Evolutionary conservation across 164 flowering plant genomes (phyloP), one percentile per base, ranked within the genome.

Genomic region (Cinnamomum chago): DNA sequence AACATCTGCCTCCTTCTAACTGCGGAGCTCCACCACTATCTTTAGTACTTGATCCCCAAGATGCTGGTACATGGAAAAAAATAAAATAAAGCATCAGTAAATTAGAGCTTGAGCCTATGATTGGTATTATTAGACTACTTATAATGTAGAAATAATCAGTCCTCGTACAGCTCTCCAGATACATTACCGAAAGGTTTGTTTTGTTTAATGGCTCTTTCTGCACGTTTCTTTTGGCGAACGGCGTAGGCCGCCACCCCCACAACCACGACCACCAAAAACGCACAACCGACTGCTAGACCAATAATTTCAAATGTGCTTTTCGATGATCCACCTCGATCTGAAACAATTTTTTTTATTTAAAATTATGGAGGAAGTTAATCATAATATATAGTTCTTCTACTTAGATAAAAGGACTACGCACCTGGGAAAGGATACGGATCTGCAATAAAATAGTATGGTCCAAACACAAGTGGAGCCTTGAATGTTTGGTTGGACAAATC

Each of bases 141-240:
- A 17, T 30, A 24, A 14, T 28, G 50, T 14, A 27, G n/a, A 66
- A 14, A 25, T 66, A 24, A 30, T 18, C 0, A 10, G 14, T 27
- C 20, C 33, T 24, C 28, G n/a, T 2, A 15, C 17, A 30, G 9
- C 18, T 30, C 28, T 30, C 17, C 20, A 2, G 28, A 14, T 15
- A 75, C 67, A 70, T 83, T 84, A 91, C 93, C 92, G 58, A 91
- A 91, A 74, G 96, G 92, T 75, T 73, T 84, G 68, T 89, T 90
- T 62, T 79, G 40, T 70, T 81, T 88, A 70, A 85, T 86, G 11
- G 96, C 96, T 76, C 74, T 85, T 73, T 90, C 92, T 64, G 92
- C 92, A 3, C 91, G 88, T 71, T 84, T 87, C 86, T 87, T 91
- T 70, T 91, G 96, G 72, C 83, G 71, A 69, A 86, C 5, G 18